Evolutionary conservation across 2,329 filamentous ascomycete species (phyloP).

Genomic region (Pseudogymnoascus sp.): DNA sequence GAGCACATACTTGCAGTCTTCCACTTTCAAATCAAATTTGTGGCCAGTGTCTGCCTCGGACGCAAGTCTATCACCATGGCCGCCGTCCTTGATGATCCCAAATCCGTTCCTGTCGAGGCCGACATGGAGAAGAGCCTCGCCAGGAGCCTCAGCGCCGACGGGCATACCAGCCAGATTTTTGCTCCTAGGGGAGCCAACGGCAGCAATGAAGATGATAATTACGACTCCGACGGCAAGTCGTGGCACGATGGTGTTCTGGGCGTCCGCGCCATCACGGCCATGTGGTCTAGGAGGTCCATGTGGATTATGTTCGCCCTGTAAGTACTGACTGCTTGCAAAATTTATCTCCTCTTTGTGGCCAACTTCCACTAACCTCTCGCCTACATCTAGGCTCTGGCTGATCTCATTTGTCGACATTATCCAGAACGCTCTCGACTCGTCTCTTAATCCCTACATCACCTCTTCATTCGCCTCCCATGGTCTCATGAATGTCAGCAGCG

Average conservation of each 20-base stretch:
- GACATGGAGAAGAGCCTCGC: not conserved
- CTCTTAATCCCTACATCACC: slow-evolving; percentile 2
- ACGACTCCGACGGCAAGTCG: not conserved
- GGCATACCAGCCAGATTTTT: not conserved
- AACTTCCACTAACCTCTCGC: not conserved
- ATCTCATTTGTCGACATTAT: slow-evolving; percentile 8
- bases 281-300: not conserved
- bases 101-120: not conserved
- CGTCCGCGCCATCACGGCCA: slow-evolving; percentile 1
- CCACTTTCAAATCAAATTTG: not conserved
- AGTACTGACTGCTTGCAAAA: not conserved
- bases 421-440: not conserved
- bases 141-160: not conserved
- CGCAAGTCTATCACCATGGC: not conserved
- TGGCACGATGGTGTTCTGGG: slow-evolving; percentile 6
- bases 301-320: not conserved
- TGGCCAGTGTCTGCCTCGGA: not conserved
- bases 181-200: not conserved
- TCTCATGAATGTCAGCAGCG: not conserved
- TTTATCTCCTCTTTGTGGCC: not conserved
- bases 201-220: not conserved
- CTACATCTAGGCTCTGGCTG: not conserved
- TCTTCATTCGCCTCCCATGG: not conserved
- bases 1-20: not conserved
- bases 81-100: not conserved